phyloP scores from a whole-genome alignment of 2,329 filamentous ascomycete genomes.

The Biscogniauxia marginata region DNA sequence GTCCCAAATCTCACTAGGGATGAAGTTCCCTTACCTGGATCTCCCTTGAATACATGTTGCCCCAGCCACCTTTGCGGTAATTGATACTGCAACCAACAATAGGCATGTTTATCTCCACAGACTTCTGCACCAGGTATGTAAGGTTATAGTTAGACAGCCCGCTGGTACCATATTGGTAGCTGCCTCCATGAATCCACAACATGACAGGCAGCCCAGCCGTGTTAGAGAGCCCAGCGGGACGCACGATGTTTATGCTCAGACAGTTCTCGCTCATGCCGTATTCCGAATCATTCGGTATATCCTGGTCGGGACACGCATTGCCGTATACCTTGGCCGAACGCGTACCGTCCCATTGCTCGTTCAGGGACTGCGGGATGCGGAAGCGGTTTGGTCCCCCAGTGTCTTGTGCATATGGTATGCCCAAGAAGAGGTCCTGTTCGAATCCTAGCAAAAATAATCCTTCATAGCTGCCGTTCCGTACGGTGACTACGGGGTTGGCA shows the following conservation, averaged over 20 bases:
- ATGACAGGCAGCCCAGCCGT: slow-evolving; percentile 28
- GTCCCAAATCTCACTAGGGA: neutral
- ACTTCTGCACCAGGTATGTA: slow-evolving; percentile 53
- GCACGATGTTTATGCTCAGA: slow-evolving; percentile 33
- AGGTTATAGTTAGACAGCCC: slow-evolving; percentile 55
- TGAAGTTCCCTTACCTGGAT: slow-evolving; percentile 20
- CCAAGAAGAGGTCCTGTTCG: slow-evolving; percentile 52
- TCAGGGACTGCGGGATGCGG: slow-evolving; percentile 26
- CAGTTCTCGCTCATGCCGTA: slow-evolving; percentile 34
- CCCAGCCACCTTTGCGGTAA: slow-evolving; percentile 38
- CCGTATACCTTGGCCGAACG: slow-evolving; percentile 20
- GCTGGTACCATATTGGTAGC: slow-evolving; percentile 27
- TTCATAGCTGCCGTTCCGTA: slow-evolving; percentile 37
- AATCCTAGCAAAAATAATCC: slow-evolving; percentile 34
- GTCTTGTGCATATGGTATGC: slow-evolving; percentile 56
- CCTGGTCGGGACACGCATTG: slow-evolving; percentile 24
- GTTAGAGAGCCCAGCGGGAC: slow-evolving; percentile 19
- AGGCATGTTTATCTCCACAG: slow-evolving; percentile 42
- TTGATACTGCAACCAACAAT: slow-evolving; percentile 49
- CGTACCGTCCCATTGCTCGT: slow-evolving; percentile 19
- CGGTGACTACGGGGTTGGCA: slow-evolving; percentile 17
- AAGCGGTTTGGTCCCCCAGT: slow-evolving; percentile 32
- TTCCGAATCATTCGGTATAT: slow-evolving; percentile 11
- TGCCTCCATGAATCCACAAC: slow-evolving; percentile 35
- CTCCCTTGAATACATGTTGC: slow-evolving; percentile 29